Conservation (phyloP, 179 eudicot species). For the Silene noctiflora region DNA sequence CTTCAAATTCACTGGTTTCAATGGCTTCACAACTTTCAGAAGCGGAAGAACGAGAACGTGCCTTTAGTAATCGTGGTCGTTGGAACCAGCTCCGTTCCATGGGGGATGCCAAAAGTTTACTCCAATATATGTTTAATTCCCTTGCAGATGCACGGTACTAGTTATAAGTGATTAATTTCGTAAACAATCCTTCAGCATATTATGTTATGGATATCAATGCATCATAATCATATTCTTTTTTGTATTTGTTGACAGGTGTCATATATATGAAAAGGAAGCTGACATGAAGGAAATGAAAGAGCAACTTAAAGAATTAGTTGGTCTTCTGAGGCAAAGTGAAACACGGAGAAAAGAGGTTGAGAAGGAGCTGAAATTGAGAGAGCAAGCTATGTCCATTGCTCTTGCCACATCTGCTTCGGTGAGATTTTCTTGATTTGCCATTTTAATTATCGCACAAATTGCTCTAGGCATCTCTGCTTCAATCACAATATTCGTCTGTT, state of each 20-base stretch:
- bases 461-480: not conserved
- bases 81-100: slow-evolving; percentile 95
- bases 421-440: slow-evolving; percentile 23
- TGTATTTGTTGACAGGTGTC: slow-evolving; percentile 52
- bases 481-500: not conserved
- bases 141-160: slow-evolving; percentile 77
- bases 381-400: slow-evolving; percentile 72
- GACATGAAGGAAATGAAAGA: slow-evolving; percentile 93
- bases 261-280: slow-evolving; percentile 70
- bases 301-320: slow-evolving; percentile 85
- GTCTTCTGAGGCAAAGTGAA: slow-evolving; percentile 85
- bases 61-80: slow-evolving; percentile 73
- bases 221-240: not conserved
- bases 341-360: slow-evolving; percentile 80
- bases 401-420: slow-evolving; percentile 69
- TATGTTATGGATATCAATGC: not conserved
- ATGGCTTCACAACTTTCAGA: slow-evolving; percentile 99
- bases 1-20: slow-evolving; percentile 94
- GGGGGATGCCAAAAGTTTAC: slow-evolving; percentile 92
- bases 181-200: not conserved
- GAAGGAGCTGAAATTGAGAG: slow-evolving; percentile 84
- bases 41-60: slow-evolving; percentile 97
- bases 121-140: slow-evolving; percentile 88
- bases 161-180: slow-evolving; percentile 3
- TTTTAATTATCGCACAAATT: slow-evolving; percentile 14